These are phyloP conservation scores for Penicillium angulare DNA, from an alignment of 495 filamentous ascomycete genomes.

Conservation along the genomic window DNA sequence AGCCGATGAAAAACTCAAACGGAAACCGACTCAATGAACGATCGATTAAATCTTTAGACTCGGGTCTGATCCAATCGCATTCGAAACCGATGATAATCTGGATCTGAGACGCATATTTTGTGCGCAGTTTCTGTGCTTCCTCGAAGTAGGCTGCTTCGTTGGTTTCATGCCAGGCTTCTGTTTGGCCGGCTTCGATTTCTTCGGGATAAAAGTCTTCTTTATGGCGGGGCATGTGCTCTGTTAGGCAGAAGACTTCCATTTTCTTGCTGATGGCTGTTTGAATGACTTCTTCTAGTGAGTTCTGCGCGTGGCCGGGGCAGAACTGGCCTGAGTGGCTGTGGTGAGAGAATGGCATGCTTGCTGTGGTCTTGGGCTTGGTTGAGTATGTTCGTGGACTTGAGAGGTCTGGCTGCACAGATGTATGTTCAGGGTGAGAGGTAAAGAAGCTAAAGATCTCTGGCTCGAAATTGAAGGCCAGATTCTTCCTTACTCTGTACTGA, in stretches of 20 bases:
- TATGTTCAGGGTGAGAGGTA: too few species aligned
- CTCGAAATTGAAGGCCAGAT: too few species aligned
- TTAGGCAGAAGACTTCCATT: slow-evolving; percentile 81
- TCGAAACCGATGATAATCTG: slow-evolving; percentile 88
- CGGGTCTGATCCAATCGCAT: slow-evolving; percentile 80
- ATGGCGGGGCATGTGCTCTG: slow-evolving; percentile 93
- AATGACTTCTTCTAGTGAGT: slow-evolving; percentile 81
- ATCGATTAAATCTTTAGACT: slow-evolving; percentile 57
- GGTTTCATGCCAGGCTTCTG: slow-evolving; percentile 37
- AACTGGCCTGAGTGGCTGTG: slow-evolving; percentile 98
- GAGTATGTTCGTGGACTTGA: neutral
- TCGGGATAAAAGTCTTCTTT: slow-evolving; percentile 74
- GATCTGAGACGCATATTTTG: slow-evolving; percentile 68
- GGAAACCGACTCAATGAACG: slow-evolving; percentile 56
- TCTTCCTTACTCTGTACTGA: neutral
- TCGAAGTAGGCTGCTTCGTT: slow-evolving; percentile 69
- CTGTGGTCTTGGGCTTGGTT: neutral
- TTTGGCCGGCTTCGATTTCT: slow-evolving; percentile 54
- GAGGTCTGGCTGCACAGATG: neutral
- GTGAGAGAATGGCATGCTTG: slow-evolving; percentile 90
- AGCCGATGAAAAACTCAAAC: slow-evolving; percentile 88
- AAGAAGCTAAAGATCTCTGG: too few species aligned
- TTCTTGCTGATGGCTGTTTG: slow-evolving; percentile 72
- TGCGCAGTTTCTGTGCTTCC: slow-evolving; percentile 70
- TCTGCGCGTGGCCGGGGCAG: slow-evolving; percentile 83